phyloP scores from a whole-genome alignment of 2,329 filamentous ascomycete species.

The Microcera coccophila region DNA sequence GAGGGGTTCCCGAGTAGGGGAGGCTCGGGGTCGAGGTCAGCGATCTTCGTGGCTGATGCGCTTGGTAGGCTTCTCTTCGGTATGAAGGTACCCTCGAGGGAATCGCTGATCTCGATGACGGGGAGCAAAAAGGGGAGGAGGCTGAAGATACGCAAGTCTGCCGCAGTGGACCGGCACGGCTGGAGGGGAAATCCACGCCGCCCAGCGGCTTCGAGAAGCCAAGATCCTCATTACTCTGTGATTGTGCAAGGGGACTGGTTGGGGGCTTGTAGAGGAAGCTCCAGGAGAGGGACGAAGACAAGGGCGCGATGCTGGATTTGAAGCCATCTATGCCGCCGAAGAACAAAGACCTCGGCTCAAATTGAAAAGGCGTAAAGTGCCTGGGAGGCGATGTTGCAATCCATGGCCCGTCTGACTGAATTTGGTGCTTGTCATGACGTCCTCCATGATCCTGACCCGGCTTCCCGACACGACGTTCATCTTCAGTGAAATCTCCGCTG shows the following conservation, averaged over 20 bases:
- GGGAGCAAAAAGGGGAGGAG: constrained; percentile 40
- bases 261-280: constrained; percentile 83
- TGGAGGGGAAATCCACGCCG: constrained; percentile 45
- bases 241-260: constrained; percentile 87
- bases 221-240: constrained; percentile 74
- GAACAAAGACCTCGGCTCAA: constrained; percentile 34
- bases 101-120: constrained; percentile 33
- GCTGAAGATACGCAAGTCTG: constrained; percentile 69
- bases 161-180: constrained; percentile 48
- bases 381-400: constrained; percentile 55
- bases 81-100: constrained; percentile 31
- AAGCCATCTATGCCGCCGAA: constrained; percentile 35
- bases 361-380: constrained; percentile 45
- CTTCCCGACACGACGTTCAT: constrained; percentile 21
- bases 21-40: constrained; percentile 56
- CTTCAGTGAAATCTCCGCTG: constrained; percentile 60
- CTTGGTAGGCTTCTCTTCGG: constrained; percentile 66
- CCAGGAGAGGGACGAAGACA: constrained; percentile 69
- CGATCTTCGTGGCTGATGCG: constrained; percentile 74
- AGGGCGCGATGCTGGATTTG: constrained; percentile 55
- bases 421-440: constrained; percentile 17
- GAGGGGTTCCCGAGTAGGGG: constrained; percentile 38
- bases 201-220: constrained; percentile 55
- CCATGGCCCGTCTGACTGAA: constrained; percentile 38
- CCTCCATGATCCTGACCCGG: constrained; percentile 3